Evolutionary conservation across 495 filamentous ascomycete species (phyloP).

Genomic region (Penicillium alfredii): DNA sequence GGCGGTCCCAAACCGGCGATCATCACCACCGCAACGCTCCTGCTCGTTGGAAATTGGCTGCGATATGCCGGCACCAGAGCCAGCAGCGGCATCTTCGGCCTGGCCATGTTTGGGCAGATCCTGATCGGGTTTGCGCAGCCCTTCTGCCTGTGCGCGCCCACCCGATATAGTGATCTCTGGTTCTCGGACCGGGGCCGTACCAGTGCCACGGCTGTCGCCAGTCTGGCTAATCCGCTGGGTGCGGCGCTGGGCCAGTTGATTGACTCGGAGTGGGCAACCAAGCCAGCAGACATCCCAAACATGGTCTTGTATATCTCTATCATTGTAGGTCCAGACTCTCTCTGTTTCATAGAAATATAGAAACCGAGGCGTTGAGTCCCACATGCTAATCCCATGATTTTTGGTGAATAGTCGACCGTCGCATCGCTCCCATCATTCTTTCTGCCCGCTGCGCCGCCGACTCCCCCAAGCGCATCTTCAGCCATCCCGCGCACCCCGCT

Average conservation of each 20-base stretch:
- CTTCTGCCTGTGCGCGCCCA: slow-evolving; percentile 85
- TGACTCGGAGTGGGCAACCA: slow-evolving; percentile 65
- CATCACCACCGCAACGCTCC: slow-evolving; percentile 61
- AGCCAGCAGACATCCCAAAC: slow-evolving; percentile 57
- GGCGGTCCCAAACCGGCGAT: slow-evolving; percentile 76
- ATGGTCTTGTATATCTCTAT: slow-evolving; percentile 86
- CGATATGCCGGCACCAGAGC: slow-evolving; percentile 74
- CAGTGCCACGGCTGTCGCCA: slow-evolving; percentile 79
- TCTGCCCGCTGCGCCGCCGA: slow-evolving; percentile 73
- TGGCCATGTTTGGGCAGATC: slow-evolving; percentile 93
- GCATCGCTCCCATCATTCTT: slow-evolving; percentile 76
- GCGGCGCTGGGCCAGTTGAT: slow-evolving; percentile 84
- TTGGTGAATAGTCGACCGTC: slow-evolving; percentile 62
- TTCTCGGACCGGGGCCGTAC: slow-evolving; percentile 81
- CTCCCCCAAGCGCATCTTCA: slow-evolving; percentile 55
- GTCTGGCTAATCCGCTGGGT: slow-evolving; percentile 80
- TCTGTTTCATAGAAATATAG: too few species aligned
- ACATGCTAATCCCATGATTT: too few species aligned
- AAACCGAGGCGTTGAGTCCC: too few species aligned
- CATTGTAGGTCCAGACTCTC: too few species aligned
- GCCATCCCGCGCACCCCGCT: slow-evolving; percentile 46
- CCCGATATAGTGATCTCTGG: slow-evolving; percentile 90
- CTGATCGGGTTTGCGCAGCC: slow-evolving; percentile 85
- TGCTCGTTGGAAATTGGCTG: slow-evolving; percentile 86
- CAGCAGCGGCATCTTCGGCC: slow-evolving; percentile 57